Percentiles rank a stretch among this genome's conserved stretches.
phyloP scores from a whole-genome alignment of 169 alveolate genomes.

The Amoebophrya sp. region DNA sequence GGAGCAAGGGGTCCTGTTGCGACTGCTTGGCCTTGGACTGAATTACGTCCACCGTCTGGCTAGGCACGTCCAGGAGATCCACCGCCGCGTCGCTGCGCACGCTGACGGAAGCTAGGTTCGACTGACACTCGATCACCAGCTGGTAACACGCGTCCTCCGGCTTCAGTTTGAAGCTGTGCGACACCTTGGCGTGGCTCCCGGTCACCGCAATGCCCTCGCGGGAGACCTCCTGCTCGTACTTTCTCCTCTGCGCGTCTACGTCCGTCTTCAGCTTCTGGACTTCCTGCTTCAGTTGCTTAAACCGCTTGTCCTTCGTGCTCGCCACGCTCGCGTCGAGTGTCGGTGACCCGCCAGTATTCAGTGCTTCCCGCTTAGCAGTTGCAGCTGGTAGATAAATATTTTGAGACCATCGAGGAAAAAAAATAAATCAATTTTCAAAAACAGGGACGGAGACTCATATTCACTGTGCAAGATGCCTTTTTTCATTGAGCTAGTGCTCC shows the following conservation, averaged over 20 bases:
- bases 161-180: background rate
- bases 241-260: background rate
- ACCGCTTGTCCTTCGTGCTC: constrained; percentile 19
- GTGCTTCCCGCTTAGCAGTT: background rate
- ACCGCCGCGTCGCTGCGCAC: background rate
- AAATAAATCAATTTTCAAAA: too few relatives aligned
- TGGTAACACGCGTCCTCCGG: background rate
- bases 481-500: too few relatives aligned
- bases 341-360: background rate
- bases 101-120: background rate
- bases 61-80: background rate
- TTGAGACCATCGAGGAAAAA: too few relatives aligned
- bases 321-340: background rate
- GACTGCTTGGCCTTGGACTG: background rate
- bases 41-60: background rate
- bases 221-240: background rate
- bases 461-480: too few relatives aligned
- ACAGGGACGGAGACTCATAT: too few relatives aligned
- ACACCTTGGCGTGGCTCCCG: background rate
- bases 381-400: too few relatives aligned
- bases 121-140: background rate
- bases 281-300: constrained; percentile 6
- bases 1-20: background rate
- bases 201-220: background rate
- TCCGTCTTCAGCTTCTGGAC: background rate